Conservation (phyloP, 257 asterid species). For the Striga asiatica region DNA sequence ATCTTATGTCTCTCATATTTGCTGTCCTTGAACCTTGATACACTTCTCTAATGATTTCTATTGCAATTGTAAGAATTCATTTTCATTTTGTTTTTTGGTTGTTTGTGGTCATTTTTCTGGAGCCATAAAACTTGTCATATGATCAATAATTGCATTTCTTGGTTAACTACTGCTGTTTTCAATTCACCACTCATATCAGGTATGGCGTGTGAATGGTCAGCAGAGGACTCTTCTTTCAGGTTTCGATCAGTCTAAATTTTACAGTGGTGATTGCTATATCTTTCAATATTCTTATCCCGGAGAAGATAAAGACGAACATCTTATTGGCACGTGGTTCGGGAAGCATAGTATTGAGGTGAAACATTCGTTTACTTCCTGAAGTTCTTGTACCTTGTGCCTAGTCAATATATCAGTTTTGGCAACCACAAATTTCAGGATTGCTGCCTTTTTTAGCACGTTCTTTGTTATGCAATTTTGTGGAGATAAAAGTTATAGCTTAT, state of each 20-base stretch:
- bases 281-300: conserved; percentile 90
- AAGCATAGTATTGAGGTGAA: conserved; percentile 80
- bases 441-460: neutral
- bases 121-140: neutral
- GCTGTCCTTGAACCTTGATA: too few relatives aligned
- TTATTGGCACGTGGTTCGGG: conserved; percentile 96
- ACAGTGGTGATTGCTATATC: conserved; percentile 92
- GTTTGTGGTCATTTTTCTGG: neutral
- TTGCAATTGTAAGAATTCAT: too few relatives aligned
- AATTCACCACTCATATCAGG: conserved; percentile 34
- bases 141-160: conserved; percentile 1
- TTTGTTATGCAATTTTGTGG: neutral
- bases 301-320: conserved; percentile 79
- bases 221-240: conserved; percentile 58
- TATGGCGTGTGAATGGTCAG: conserved; percentile 93
- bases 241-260: conserved; percentile 81
- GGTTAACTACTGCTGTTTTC: conserved; percentile 7
- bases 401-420: neutral
- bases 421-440: neutral
- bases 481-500: neutral
- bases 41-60: too few relatives aligned
- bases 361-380: conserved; percentile 10
- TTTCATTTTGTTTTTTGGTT: too few relatives aligned
- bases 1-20: too few relatives aligned
- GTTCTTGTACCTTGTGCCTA: neutral